Evolutionary conservation across 805 yeast genomes (phyloP), one percentile per base, ranked within the genome.

Genomic region (Komagataella kurtzmanii): DNA sequence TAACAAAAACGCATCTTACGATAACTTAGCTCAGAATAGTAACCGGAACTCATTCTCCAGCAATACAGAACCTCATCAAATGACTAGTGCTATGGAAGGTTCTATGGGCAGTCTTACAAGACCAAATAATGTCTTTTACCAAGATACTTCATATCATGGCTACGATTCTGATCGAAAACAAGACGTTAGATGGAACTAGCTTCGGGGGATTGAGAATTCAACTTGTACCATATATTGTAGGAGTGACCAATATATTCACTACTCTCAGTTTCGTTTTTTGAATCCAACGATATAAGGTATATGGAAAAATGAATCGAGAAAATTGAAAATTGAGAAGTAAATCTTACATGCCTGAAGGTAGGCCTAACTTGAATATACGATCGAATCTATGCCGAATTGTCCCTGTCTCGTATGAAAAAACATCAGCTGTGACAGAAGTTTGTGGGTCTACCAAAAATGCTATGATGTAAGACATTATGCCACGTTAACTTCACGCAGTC

Each of bases 401-500:
- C 6, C 23, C 23, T 21, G 6, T 5, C 6, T 21, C 4, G 23
- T 5, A 6, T 21, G 23, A 21, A 21, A 1, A 21, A 21, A 21
- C 6, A 21, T 30, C 14, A 30, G 40, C 14, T 30, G 8, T 30
- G 40, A 18, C 70, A 65, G 52, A 66, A 60, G 36, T 60, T 59
- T 18, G 66, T 64, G 8, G 74, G 75, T 49, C 68, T 71, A 0
- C 80, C 81, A 58, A 76, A 76, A 6, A 77, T 64, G 50, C 77
- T 69, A 52, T 74, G 74, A 54, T 70, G 78, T 54, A 78, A 72
- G 0, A 76, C 70, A 52, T 72, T 76, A 55, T 60, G 70, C 81
- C 81, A 77, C 0, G 80, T 76, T 8, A 77, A 69, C 3, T 71
- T 71, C 24, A 69, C 74, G 61, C 81, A 77, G 24, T 65, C 65